Percentiles rank a stretch among this genome's conserved stretches.
Conservation (phyloP, 2,329 filamentous ascomycete species). For the Conoideocrella luteorostrata region DNA sequence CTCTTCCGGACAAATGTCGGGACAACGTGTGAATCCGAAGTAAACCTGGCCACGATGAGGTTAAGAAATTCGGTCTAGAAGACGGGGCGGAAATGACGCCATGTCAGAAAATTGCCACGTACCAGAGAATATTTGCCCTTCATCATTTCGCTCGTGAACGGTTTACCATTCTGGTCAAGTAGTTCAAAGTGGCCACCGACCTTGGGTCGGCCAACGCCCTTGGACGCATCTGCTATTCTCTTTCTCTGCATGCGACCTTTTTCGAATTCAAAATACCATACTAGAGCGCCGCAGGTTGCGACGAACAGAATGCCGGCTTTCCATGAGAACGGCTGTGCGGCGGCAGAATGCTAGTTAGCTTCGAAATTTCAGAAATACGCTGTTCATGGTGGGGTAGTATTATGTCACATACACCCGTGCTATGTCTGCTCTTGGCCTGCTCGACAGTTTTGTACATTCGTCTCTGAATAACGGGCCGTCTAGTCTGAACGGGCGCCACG, state of each 20-base stretch:
- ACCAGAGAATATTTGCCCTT: conserved; percentile 80
- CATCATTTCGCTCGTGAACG: conserved; percentile 73
- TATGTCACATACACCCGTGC: conserved; percentile 41
- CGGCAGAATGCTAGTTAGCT: conserved; percentile 19
- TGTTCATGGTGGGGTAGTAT: background rate
- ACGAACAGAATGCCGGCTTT: conserved; percentile 85
- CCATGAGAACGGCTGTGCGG: conserved; percentile 79
- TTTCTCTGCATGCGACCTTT: conserved; percentile 87
- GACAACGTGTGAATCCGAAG: conserved; percentile 97
- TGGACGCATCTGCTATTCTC: conserved; percentile 82
- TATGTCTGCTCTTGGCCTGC: conserved; percentile 52
- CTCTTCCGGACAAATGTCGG: conserved; percentile 97
- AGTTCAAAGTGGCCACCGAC: conserved; percentile 84
- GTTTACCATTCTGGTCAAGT: conserved; percentile 71
- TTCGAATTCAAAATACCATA: conserved; percentile 89
- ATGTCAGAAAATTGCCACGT: conserved; percentile 22
- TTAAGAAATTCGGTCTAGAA: too few species aligned
- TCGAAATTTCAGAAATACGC: background rate
- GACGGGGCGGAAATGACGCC: too few species aligned
- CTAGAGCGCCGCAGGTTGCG: conserved; percentile 65
- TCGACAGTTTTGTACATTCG: conserved; percentile 48
- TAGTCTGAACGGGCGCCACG: conserved; percentile 23
- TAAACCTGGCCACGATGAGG: conserved; percentile 60
- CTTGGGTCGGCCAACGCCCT: conserved; percentile 87
- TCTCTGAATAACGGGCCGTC: conserved; percentile 30